Base-by-base conservation (phyloP, 108 stramenopile genomes). In the Conticribra weissflogii region DNA sequence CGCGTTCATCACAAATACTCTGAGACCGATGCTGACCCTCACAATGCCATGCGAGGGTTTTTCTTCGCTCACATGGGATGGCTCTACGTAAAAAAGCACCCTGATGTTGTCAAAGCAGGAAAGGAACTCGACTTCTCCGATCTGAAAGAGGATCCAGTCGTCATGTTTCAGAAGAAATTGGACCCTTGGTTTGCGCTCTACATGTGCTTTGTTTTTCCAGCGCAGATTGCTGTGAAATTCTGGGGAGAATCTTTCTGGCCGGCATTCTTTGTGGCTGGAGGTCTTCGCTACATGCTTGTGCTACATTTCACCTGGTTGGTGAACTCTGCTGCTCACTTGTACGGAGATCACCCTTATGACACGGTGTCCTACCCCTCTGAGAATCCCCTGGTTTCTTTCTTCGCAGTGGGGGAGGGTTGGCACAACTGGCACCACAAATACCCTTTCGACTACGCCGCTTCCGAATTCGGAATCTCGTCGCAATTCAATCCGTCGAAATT, bases 361-460 rank as follows among this genome's bases (percentile, higher is more conserved):
- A 90, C 92, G 31, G 48, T 90, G 53, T 91, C 88, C 21, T 97
- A 97, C 78, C 98, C 99, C 8, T 88, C 97, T 9, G 97, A 99
- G 83, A 98, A 97, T 76, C 96, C 98, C 7, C 82, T 97, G 64
- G 98, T 98, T 21, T 94, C 95, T 23, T 87, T 95, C 70, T 90
- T 87, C 55, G 92, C 96, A 27, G 81, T 98, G 23, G 99, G 99
- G 5, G 99, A 99, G 84, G 99, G 99, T 74, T 99, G 98, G 98
- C 99, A 99, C 87, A 99, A 99, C 94, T 99, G 98, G 98, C 99
- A 99, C 77, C 99, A 99, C 95, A 97, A 98, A 73, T 98, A 98
- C 80, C 99, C 99, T 56, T 98, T 91, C 83, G 98, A 98, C 75
- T 99, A 99, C 75, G 96, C 97, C 51, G 97, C 98, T 3, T 89